Evolutionary conservation across 768 basidiomycete species (phyloP), one percentile per base, ranked within the genome.

Genomic region (Leccinum barrowsii): DNA sequence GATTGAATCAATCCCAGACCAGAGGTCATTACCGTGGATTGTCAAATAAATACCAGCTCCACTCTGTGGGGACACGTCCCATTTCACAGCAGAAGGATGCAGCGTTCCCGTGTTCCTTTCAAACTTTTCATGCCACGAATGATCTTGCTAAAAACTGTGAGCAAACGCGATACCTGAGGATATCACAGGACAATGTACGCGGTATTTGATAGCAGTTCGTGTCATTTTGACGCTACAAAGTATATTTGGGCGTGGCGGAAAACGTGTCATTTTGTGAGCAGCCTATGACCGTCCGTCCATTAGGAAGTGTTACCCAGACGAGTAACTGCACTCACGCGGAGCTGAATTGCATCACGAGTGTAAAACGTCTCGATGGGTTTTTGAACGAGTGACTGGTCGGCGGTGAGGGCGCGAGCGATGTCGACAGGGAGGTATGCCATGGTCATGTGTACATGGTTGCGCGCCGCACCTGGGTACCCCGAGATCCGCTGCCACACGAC

Each of bases 331-430:
- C 86, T 73, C 73, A 96, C 92, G 40, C 94, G 85, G 54, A 98
- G 77, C 71, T 95, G 94, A 15, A 88, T 78, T 1, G 91, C 90
- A 76, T 98, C 97, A 55, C 97, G 82, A 3, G 94, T 97, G 72
- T 99, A 99, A 72, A 99, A 99, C 5, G 90, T 82, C 73, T 95
- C 94, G 3, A 90, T 82, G 0, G 95, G 90, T 66, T 86, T 89
- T 65, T 98, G 94, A 15, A 95, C 78, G 13, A 99, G 80, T 2
- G 80, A 74, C 0, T 87, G 88, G 60, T 85, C 76, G 8, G 76
- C 73, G 7, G 77, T 69, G 30, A 99, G 77, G 0, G 89, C 87
- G 66, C 81, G 85, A 4, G 88, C 90, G 54, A 98, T 82, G 54
- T 93, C 90, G 15, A 77, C 60, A 5, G 97, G 94, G 7, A 99